Evolutionary conservation across 108 stramenopile genomes (phyloP), one percentile per base, ranked within the genome.

Genomic region (Fragilaria radians): DNA sequence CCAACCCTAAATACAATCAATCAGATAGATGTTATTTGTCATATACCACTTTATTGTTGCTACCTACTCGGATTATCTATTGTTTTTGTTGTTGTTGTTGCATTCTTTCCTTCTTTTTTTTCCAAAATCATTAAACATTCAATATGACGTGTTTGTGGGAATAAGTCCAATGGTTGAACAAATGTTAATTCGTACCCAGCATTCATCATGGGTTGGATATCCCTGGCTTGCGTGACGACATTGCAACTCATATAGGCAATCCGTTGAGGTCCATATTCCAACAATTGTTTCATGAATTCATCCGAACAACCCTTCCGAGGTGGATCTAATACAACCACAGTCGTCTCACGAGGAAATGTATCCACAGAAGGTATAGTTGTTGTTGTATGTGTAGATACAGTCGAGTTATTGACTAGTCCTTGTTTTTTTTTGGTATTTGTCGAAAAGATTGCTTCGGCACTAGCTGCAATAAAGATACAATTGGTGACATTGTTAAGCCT

Each of bases 211-310:
- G 70, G 71, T 63, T 89, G 80, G 5, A 95, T 84, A 72, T 99
- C 98, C 27, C 98, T 71, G 26, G 96, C 98, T 69, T 97, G 97
- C 14, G 98, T 97, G 18, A 88, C 83, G 0, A 96, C 95, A 52
- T 96, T 93, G 65, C 98, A 99, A 46, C 84, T 83, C 80, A 99
- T 92, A 65, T 99, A 99, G 3, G 97, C 96, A 27, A 97, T 75
- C 9, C 96, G 69, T 45, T 64, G 63, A n/a, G 98, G 96, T 28
- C 66, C 53, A 66, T 89, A 99, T 0, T 61, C 68, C 49, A 93
- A 78, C 51, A 99, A 63, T 73, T 97, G 98, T 46, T 80, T 66
- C 42, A 99, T 67, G 69, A 99, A 99, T 28, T 77, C 76, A 36
- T 76, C 82, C 4, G 88, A 89, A 55, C 95, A 96, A 2, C 98